Conservation (phyloP, 352 stramenopile genomes). For the Peronospora destructor region DNA sequence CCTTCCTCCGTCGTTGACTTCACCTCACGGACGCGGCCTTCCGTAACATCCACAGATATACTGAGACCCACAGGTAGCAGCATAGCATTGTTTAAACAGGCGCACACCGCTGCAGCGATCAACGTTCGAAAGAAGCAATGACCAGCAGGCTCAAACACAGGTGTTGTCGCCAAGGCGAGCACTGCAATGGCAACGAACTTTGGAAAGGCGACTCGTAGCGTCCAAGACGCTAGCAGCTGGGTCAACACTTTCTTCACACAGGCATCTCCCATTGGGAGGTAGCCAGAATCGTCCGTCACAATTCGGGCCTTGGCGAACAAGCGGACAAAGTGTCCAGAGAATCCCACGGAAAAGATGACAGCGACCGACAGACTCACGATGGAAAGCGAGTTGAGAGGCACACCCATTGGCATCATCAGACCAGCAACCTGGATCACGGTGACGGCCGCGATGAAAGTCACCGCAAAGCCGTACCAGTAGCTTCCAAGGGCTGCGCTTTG, state of each 20-base stretch:
- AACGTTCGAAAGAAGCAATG: slow-evolving; percentile 43
- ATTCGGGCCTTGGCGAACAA: slow-evolving; percentile 49
- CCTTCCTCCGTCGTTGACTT: slow-evolving; percentile 38
- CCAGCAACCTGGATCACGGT: slow-evolving; percentile 58
- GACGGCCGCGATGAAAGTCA: slow-evolving; percentile 36
- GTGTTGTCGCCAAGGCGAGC: slow-evolving; percentile 29
- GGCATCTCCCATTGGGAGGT: slow-evolving; percentile 17
- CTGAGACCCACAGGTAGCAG: slow-evolving; percentile 42
- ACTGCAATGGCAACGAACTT: slow-evolving; percentile 39
- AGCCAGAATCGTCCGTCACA: slow-evolving; percentile 18
- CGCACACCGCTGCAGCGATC: slow-evolving; percentile 30
- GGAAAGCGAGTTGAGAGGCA: slow-evolving; percentile 76
- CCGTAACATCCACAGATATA: slow-evolving; percentile 33
- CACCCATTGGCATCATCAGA: slow-evolving; percentile 50
- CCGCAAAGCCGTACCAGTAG: slow-evolving; percentile 39
- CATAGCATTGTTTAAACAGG: slow-evolving; percentile 30
- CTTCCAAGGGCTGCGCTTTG: slow-evolving; percentile 45
- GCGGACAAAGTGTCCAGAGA: slow-evolving; percentile 63
- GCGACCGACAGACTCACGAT: slow-evolving; percentile 77
- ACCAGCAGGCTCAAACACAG: slow-evolving; percentile 34
- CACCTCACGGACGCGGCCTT: slow-evolving; percentile 32
- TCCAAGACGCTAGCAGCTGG: slow-evolving; percentile 34
- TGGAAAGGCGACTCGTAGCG: slow-evolving; percentile 32
- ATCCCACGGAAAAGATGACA: slow-evolving; percentile 69
- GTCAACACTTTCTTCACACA: slow-evolving; percentile 37